These are phyloP conservation scores for Leccinum pachyderme DNA, from an alignment of 1,284 basidiomycete species.

Conservation along the genomic window DNA sequence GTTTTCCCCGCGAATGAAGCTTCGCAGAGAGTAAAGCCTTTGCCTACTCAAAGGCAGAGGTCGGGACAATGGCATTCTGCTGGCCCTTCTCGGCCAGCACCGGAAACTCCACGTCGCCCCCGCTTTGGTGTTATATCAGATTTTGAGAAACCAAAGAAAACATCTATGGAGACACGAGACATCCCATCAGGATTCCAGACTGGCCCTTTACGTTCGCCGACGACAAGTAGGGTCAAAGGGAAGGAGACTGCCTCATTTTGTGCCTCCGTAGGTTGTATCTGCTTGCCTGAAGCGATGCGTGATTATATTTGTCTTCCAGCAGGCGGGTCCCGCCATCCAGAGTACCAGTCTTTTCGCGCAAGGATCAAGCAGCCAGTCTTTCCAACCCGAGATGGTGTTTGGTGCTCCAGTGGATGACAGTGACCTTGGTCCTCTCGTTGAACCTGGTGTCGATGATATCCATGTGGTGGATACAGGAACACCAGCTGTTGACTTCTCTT, in stretches of 20 bases:
- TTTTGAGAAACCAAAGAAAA: conserved; percentile 20
- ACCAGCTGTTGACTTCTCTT: conserved; percentile 7
- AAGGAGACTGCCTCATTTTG: conserved; percentile 14
- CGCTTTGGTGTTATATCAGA: conserved; percentile 31
- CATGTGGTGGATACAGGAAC: conserved; percentile 22
- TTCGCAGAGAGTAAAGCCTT: conserved; percentile 39
- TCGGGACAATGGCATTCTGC: conserved; percentile 31
- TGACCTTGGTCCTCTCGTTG: conserved; percentile 16
- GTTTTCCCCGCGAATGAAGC: conserved; percentile 42
- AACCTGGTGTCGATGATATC: conserved; percentile 19
- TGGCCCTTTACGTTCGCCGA: conserved; percentile 21
- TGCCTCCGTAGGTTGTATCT: conserved; percentile 13
- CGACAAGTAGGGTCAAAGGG: conserved; percentile 14
- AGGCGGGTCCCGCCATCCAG: conserved; percentile 6
- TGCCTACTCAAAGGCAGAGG: conserved; percentile 41
- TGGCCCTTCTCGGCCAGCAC: conserved; percentile 30
- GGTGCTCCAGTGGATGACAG: conserved; percentile 14
- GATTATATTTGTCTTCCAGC: conserved; percentile 4
- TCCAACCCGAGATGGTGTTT: conserved; percentile 12
- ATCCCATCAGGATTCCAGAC: conserved; percentile 23
- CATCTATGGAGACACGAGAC: conserved; percentile 14
- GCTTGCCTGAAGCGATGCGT: neutral
- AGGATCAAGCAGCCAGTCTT: conserved; percentile 5
- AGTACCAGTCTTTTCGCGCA: conserved; percentile 4
- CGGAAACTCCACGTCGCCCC: conserved; percentile 40